These are phyloP conservation scores for Arthrobotrys conoides DNA, from an alignment of 2,329 filamentous ascomycete species.

Conservation along the genomic window DNA sequence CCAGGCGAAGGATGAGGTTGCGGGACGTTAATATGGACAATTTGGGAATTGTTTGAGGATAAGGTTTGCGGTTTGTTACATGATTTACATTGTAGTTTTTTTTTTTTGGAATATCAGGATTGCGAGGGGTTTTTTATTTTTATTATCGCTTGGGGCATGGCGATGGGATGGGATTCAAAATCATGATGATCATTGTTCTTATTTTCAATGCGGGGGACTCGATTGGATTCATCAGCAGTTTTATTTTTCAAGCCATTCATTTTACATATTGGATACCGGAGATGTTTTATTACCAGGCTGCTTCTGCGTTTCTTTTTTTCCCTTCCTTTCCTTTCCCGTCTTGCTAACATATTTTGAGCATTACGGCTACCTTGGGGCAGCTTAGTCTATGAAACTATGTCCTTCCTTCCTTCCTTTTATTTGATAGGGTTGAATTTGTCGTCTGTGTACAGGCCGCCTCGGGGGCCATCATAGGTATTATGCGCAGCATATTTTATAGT, in stretches of 20 bases:
- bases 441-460: background rate
- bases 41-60: constrained; percentile 56
- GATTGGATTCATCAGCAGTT: constrained; percentile 8
- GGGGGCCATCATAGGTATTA: background rate
- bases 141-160: constrained; percentile 16
- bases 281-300: constrained; percentile 18
- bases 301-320: background rate
- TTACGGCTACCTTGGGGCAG: background rate
- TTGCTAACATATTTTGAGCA: background rate
- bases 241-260: constrained; percentile 34
- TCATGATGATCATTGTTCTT: too few relatives aligned
- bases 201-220: constrained; percentile 33
- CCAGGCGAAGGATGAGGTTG: constrained; percentile 51
- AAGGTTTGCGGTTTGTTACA: constrained; percentile 25
- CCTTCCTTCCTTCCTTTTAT: background rate
- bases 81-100: constrained; percentile 4
- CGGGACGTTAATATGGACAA: constrained; percentile 59
- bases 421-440: background rate
- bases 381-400: constrained; percentile 7
- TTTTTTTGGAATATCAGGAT: constrained; percentile 1
- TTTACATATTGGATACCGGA: constrained; percentile 32
- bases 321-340: background rate
- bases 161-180: constrained; percentile 6
- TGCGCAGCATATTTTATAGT: background rate
- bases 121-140: constrained; percentile 7